phyloP scores from a whole-genome alignment of 2,329 filamentous ascomycete species.

The Aspergillus glaucus region DNA sequence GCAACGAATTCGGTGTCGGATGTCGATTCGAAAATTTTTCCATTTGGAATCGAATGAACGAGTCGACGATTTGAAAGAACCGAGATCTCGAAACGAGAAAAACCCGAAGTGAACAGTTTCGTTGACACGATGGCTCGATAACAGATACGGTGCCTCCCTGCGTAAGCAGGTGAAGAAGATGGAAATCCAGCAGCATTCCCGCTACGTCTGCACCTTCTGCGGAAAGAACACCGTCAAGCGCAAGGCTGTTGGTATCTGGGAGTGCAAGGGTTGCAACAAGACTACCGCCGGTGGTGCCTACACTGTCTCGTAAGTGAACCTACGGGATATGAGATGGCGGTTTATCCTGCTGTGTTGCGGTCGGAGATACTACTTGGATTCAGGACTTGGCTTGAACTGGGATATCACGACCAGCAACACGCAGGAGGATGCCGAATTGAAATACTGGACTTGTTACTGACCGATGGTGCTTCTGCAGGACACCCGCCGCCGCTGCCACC shows the following conservation, averaged over 20 bases:
- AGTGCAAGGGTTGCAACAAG: slow-evolving; percentile 94
- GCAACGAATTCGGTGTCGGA: slow-evolving; percentile 9
- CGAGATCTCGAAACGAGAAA: slow-evolving; percentile 13
- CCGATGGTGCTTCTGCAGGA: slow-evolving; percentile 48
- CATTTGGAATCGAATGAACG: slow-evolving; percentile 7
- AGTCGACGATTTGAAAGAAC: slow-evolving; percentile 5
- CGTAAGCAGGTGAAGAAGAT: slow-evolving; percentile 99
- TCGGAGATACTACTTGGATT: too few species aligned
- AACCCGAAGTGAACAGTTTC: slow-evolving; percentile 4
- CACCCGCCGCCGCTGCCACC: slow-evolving; percentile 86
- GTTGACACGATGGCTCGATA: slow-evolving; percentile 17
- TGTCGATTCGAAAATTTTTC: slow-evolving; percentile 2
- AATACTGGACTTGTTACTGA: neutral
- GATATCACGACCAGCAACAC: too few species aligned
- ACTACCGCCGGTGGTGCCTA: slow-evolving; percentile 89
- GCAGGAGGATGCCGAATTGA: too few species aligned
- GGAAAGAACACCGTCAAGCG: slow-evolving; percentile 93
- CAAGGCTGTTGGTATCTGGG: slow-evolving; percentile 89
- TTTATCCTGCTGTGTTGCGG: too few species aligned
- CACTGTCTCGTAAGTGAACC: slow-evolving; percentile 79
- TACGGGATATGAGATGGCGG: neutral
- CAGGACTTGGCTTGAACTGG: too few species aligned
- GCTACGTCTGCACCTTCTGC: slow-evolving; percentile 97
- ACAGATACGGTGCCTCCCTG: slow-evolving; percentile 95
- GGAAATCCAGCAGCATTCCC: slow-evolving; percentile 98